Evolutionary conservation across 106 monocot genomes (phyloP).

Genomic region (Dioscorea alata): DNA sequence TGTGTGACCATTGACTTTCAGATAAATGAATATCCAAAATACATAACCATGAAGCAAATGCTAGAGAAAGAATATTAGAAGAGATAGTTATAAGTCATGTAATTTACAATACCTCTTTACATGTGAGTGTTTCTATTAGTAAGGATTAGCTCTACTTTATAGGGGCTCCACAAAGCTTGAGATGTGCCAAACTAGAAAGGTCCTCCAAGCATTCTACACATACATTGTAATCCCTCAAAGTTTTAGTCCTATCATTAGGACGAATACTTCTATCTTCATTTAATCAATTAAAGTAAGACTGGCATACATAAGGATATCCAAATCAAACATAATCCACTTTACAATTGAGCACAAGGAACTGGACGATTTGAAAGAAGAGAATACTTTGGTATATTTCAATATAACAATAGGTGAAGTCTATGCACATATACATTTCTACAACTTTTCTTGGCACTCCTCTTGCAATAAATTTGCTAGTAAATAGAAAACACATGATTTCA

Average conservation of each 20-base stretch:
- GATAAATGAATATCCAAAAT: no score
- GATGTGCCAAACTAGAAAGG: slow-evolving; percentile 72
- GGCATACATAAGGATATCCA: background rate
- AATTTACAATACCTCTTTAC: slow-evolving; percentile 51
- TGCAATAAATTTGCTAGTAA: slow-evolving; percentile 8
- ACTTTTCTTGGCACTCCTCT: slow-evolving; percentile 66
- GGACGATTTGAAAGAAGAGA: background rate
- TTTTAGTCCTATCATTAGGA: slow-evolving; percentile 72
- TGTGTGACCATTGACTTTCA: no score
- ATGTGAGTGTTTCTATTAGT: slow-evolving; percentile 67
- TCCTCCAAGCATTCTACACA: slow-evolving; percentile 55
- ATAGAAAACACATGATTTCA: no score
- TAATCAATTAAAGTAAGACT: background rate
- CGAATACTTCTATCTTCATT: slow-evolving; percentile 70
- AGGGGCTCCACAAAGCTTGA: slow-evolving; percentile 50
- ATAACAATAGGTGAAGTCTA: slow-evolving; percentile 54
- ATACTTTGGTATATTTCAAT: slow-evolving; percentile 69
- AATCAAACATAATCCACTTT: background rate
- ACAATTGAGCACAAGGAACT: background rate
- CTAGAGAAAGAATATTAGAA: no score
- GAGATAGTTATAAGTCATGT: no score
- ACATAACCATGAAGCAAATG: no score
- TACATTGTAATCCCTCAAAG: slow-evolving; percentile 65
- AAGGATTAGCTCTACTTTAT: slow-evolving; percentile 66
- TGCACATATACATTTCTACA: slow-evolving; percentile 87